Conservation (phyloP, 139 green algal species). For the Coelastrella sp. region DNA sequence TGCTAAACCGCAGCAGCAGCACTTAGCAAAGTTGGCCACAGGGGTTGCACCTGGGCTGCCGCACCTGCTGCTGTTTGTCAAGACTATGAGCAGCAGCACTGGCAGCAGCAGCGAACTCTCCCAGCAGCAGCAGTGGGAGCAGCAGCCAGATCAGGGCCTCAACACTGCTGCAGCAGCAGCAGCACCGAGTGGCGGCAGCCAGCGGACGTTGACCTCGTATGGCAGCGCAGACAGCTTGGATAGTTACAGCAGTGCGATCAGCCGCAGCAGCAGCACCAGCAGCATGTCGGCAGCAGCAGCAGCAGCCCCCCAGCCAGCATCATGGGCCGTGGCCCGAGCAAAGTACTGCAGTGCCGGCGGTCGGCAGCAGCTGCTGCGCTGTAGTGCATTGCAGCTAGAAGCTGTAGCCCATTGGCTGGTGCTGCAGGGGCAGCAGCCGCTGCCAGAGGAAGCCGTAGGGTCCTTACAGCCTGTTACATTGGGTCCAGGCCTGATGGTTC, state of each 20-base stretch:
- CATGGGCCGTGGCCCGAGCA: neutral
- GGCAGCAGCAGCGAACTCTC: neutral
- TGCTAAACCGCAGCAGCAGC: slow-evolving; percentile 2
- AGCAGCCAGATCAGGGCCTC: neutral
- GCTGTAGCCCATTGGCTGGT: slow-evolving; percentile 14
- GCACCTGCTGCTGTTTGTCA: slow-evolving; percentile 12
- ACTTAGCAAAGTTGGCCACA: neutral
- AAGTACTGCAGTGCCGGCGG: slow-evolving; percentile 17
- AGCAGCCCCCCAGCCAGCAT: neutral
- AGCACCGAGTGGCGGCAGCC: neutral
- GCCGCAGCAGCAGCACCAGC: neutral
- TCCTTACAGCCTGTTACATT: slow-evolving; percentile 22
- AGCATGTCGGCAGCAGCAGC: slow-evolving; percentile 33
- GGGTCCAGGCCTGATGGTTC: slow-evolving; percentile 9
- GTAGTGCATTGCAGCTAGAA: slow-evolving; percentile 22
- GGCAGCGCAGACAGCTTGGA: slow-evolving; percentile 5
- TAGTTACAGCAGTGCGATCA: neutral
- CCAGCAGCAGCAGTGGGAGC: neutral
- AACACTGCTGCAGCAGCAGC: neutral
- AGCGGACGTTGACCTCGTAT: slow-evolving; percentile 5
- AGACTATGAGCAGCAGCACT: slow-evolving; percentile 25
- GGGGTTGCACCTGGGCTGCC: slow-evolving; percentile 15
- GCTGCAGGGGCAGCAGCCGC: slow-evolving; percentile 29
- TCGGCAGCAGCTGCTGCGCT: slow-evolving; percentile 23
- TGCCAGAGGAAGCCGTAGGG: slow-evolving; percentile 27